Evolutionary conservation across 306 rosid species (phyloP).

Genomic region (Quercus alba): DNA sequence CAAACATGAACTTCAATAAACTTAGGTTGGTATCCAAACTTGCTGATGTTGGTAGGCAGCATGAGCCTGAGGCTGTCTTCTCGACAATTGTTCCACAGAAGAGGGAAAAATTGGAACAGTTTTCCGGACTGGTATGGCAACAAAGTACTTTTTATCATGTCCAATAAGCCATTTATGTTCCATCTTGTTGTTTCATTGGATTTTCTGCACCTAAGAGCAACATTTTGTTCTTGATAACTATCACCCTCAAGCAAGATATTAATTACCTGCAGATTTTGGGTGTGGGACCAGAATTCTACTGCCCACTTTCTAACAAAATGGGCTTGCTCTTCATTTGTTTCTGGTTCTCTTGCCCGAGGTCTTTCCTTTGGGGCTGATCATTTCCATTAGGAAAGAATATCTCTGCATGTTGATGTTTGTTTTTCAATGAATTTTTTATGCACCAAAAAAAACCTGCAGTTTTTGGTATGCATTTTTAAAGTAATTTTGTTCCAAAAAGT

Average conservation of each 20-base stretch:
- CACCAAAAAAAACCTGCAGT: background rate
- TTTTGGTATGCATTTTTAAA: background rate
- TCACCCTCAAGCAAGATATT: background rate
- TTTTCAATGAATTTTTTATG: no score
- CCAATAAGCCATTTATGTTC: background rate
- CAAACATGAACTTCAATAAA: constrained; percentile 60
- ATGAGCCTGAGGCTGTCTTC: constrained; percentile 51
- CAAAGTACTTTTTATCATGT: background rate
- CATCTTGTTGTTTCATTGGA: background rate
- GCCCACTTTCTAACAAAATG: no score
- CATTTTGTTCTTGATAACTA: background rate
- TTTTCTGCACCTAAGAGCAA: constrained; percentile 21
- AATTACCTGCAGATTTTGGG: background rate
- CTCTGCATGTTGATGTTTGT: no score
- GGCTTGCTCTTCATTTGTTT: no score
- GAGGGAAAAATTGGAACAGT: constrained; percentile 40
- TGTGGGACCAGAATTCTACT: no score
- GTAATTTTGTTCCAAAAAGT: background rate
- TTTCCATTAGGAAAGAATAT: no score
- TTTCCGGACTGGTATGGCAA: constrained; percentile 39
- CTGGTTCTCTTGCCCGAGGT: no score
- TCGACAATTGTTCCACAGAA: constrained; percentile 43
- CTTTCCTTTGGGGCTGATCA: no score
- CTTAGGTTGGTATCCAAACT: constrained; percentile 48
- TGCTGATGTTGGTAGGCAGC: constrained; percentile 53